These are phyloP conservation scores for Talaromyces stipitatus DNA, from an alignment of 495 filamentous ascomycete genomes.

Conservation along the genomic window DNA sequence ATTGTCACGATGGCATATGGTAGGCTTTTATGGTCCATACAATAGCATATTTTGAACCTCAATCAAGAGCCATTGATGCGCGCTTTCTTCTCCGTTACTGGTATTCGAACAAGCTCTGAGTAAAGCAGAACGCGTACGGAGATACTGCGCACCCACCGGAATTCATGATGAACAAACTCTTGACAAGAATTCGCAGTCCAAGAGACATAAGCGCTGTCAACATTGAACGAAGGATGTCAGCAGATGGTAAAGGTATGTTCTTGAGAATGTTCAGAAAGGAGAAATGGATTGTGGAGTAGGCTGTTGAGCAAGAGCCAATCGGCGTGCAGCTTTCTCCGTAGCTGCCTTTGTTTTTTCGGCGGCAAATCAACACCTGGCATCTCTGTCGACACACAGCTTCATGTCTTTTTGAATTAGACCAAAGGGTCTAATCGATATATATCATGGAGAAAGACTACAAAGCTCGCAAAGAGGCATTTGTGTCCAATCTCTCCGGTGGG, in stretches of 20 bases:
- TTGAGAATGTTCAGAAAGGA: neutral
- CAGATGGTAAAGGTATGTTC: too few species aligned
- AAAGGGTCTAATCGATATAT: neutral
- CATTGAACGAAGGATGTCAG: too few species aligned
- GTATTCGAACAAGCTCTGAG: too few species aligned
- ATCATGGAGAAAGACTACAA: constrained; percentile 68
- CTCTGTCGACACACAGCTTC: neutral
- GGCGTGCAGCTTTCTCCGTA: neutral
- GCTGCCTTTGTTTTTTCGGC: neutral
- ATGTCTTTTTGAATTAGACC: neutral
- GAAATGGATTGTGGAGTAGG: neutral
- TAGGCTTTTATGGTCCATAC: too few species aligned
- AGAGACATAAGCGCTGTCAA: too few species aligned
- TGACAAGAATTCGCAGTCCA: neutral
- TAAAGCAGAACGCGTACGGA: too few species aligned
- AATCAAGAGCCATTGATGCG: too few species aligned
- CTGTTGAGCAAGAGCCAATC: neutral
- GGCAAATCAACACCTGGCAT: neutral
- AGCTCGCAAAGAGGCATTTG: constrained; percentile 85
- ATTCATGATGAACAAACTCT: too few species aligned
- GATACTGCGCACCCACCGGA: too few species aligned
- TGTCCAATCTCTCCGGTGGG: constrained; percentile 86
- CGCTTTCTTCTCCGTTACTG: too few species aligned
- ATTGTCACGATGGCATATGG: too few species aligned
- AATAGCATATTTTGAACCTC: too few species aligned